Evolutionary conservation across 2,329 filamentous ascomycete genomes (phyloP), one percentile per base, ranked within the genome.

Genomic region (Phyllosticta citriasiana): DNA sequence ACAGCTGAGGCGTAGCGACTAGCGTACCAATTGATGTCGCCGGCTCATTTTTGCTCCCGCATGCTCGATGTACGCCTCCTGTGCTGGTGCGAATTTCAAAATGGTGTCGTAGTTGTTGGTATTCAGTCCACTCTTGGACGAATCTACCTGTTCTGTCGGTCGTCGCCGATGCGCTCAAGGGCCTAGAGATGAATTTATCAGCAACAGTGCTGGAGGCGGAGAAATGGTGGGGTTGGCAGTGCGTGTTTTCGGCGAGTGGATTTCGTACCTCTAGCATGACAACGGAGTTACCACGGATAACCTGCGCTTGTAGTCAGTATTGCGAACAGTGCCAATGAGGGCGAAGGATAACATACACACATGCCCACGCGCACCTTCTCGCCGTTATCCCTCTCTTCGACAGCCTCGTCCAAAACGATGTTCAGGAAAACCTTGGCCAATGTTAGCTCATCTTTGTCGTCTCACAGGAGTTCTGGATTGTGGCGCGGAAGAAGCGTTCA

Each of bases 201-300:
- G 54, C 7, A n/a, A 27, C 47, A 5, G 16, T n/a, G 54, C 9
- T 40, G 25, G n/a, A 3, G n/a, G 24, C 27, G 19, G 3, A n/a
- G 12, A 52, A 22, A 53, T 25, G n/a, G n/a, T 8, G 10, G 22
- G 19, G 40, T n/a, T 19, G 26, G 14, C 9, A 24, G 12, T 10
- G 24, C 24, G 14, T 16, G 24, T 51, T 27, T 57, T 6, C 4
- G 55, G 7, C 6, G 40, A 12, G 16, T 16, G 24, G 27, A 24
- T 53, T 16, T 59, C 62, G 59, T 62, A 68, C 90, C 78, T 99
- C 95, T 61, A 99, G 84, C 93, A 99, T 97, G 61, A 99, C 92
- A 26, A 99, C 92, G 1, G 93, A 96, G 78, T 99, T 99, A 66
- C 94, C 94, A 68, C 95, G 89, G 70, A 99, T 97, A 66, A 97